These are phyloP conservation scores for Psilocybe sp. DNA, from an alignment of 768 basidiomycete species.

Conservation along the genomic window DNA sequence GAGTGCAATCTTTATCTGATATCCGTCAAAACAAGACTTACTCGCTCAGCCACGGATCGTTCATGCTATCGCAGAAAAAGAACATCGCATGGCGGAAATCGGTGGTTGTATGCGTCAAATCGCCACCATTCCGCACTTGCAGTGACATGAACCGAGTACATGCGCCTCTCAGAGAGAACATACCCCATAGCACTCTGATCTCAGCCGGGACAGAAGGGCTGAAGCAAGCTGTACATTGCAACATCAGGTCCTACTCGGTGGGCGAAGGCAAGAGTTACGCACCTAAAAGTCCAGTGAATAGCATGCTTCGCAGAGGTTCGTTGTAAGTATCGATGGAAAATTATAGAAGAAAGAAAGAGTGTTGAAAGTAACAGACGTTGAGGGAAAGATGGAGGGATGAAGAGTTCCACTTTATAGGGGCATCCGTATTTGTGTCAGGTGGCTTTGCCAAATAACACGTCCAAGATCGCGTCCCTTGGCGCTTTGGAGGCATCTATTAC, in stretches of 20 bases:
- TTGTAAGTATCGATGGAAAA: too few relatives aligned
- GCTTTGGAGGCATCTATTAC: too few relatives aligned
- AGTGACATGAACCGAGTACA: too few relatives aligned
- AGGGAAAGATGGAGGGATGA: too few relatives aligned
- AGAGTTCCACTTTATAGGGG: too few relatives aligned
- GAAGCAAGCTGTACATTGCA: slow-evolving; percentile 30
- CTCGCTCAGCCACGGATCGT: slow-evolving; percentile 36
- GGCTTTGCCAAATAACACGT: too few relatives aligned
- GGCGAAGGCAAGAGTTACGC: neutral
- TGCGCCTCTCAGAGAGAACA: too few relatives aligned
- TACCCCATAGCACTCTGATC: slow-evolving; percentile 33
- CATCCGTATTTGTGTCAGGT: too few relatives aligned
- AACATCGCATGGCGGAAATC: slow-evolving; percentile 33
- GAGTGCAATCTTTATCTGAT: neutral
- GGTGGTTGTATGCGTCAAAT: slow-evolving; percentile 26
- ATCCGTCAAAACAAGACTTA: slow-evolving; percentile 10
- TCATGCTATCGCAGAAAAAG: slow-evolving; percentile 34
- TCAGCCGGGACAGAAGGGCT: slow-evolving; percentile 30
- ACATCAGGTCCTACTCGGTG: neutral
- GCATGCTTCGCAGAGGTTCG: too few relatives aligned
- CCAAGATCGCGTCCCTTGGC: too few relatives aligned
- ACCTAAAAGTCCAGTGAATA: too few relatives aligned
- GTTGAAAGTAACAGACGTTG: too few relatives aligned
- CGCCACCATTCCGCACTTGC: slow-evolving; percentile 35
- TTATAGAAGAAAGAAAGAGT: neutral